Base-by-base conservation (phyloP, 2,329 filamentous ascomycete species). In the Chaetomium globosum region DNA sequence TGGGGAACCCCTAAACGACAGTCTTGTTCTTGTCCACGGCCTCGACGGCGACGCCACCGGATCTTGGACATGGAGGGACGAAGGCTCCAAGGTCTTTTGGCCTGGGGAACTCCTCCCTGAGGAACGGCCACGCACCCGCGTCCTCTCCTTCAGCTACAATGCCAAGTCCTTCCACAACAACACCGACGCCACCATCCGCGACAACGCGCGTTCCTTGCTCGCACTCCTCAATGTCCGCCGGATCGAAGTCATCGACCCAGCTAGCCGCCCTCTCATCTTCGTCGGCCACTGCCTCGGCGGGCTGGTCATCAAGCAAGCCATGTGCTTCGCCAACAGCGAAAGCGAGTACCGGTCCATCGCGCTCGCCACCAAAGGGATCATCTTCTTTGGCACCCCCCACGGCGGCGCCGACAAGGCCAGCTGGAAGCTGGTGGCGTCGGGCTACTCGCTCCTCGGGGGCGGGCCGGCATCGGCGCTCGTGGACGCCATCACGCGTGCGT, bases 131-230 rank as follows among this genome's bases (percentile, higher is more conserved):
- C 10, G n/a, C 2, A 31, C 43, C 8, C 36, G 63, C 5, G 63
- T 65, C 6, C 30, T 65, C n/a, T 56, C 63, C 9, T 61, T 57
- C 30, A 52, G 21, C 4, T 65, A 61, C 63, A 57, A 57, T 39
- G 63, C 49, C 3, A 52, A 60, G 43, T 52, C 60, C 3, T 60
- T 60, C 49, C 36, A 33, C 9, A 64, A 56, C 36, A 48, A 21
- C 2, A 59, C 63, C 1, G 46, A 39, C 3, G 30, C 39, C 57
- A 33, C 48, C 10, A 64, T 64, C n/a, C 49, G 63, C 8, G 48
- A 28, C 57, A 46, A 54, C 31, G 63, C 63, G 5, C 28, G 43
- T 16, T 16, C 30, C 10, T 30, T 64, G 26, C 26, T 64, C 21
- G 49, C 21, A 10, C 49, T 52, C 10, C 21, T 52, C 21, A 52